These are phyloP conservation scores for Hyaloscypha bicolor DNA, from an alignment of 495 filamentous ascomycete genomes.

Conservation along the genomic window DNA sequence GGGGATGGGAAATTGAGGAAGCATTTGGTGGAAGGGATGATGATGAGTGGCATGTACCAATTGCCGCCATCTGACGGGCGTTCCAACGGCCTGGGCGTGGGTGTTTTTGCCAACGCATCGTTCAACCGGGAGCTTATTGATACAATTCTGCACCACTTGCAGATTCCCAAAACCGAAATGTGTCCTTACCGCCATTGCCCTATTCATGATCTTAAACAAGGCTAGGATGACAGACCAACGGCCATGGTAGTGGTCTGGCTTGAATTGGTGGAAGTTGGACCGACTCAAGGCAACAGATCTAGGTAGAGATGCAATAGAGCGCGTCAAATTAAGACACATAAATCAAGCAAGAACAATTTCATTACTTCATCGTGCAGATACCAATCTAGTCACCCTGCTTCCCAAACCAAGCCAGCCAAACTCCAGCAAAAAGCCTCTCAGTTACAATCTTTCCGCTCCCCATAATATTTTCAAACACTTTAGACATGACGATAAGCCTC, in stretches of 20 bases:
- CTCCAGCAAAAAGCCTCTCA: not conserved
- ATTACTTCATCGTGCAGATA: not conserved
- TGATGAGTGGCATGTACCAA: no score
- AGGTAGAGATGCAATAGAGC: not conserved
- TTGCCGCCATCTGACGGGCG: no score
- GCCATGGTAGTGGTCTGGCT: no score
- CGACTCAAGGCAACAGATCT: no score
- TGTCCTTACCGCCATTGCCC: not conserved
- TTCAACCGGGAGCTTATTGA: not conserved
- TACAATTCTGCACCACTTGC: not conserved
- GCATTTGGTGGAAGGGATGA: no score
- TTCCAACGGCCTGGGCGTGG: not conserved
- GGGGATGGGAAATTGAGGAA: not conserved
- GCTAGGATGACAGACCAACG: no score
- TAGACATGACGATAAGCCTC: slow-evolving; percentile 17
- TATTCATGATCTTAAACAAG: no score
- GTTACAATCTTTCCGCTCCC: not conserved
- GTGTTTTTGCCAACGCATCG: not conserved
- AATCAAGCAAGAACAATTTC: not conserved
- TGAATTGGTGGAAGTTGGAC: no score
- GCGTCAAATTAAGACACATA: not conserved
- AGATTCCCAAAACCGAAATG: not conserved
- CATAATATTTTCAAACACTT: not conserved
- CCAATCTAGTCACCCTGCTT: not conserved
- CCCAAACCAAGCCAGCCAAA: not conserved